Conservation (phyloP, 2,329 filamentous ascomycete genomes). For the Diaporthe velutina region DNA sequence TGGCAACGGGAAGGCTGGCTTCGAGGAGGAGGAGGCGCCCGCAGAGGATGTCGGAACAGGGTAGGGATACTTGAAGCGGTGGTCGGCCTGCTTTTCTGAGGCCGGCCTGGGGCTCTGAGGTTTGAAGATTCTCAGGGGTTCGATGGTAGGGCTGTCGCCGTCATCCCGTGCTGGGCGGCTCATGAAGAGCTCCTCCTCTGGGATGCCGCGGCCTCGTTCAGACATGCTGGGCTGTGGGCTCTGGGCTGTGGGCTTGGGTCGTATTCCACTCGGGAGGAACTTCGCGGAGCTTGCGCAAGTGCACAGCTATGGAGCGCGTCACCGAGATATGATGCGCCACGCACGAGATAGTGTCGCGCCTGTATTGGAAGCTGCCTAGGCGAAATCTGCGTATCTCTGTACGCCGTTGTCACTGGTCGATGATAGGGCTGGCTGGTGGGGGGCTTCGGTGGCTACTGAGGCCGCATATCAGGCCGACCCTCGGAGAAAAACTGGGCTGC, state of each 20-base stretch:
- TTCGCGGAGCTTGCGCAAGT: conserved; percentile 39
- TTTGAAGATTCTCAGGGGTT: conserved; percentile 88
- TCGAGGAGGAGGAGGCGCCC: conserved; percentile 58
- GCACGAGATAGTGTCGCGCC: neutral
- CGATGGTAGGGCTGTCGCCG: conserved; percentile 82
- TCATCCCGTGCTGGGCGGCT: conserved; percentile 64
- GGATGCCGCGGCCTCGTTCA: conserved; percentile 72
- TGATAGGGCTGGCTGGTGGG: conserved; percentile 36
- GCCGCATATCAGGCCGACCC: conserved; percentile 40
- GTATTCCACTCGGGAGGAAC: conserved; percentile 22
- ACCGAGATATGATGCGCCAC: neutral
- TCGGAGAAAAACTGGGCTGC: conserved; percentile 35
- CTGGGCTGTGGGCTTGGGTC: conserved; percentile 40
- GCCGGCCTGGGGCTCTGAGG: conserved; percentile 74
- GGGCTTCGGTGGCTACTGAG: conserved; percentile 32
- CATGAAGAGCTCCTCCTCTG: conserved; percentile 89
- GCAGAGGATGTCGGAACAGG: conserved; percentile 53
- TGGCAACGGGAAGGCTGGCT: conserved; percentile 73
- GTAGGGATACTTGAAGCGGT: conserved; percentile 65
- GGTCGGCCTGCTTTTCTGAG: conserved; percentile 51
- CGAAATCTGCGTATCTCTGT: conserved; percentile 30
- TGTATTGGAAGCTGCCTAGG: conserved; percentile 1
- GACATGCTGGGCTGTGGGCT: conserved; percentile 52
- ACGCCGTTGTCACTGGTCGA: conserved; percentile 31
- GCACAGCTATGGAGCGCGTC: conserved; percentile 37